Conservation (phyloP, 371 early-diverging fungal species). For the Apophysomyces sp. region DNA sequence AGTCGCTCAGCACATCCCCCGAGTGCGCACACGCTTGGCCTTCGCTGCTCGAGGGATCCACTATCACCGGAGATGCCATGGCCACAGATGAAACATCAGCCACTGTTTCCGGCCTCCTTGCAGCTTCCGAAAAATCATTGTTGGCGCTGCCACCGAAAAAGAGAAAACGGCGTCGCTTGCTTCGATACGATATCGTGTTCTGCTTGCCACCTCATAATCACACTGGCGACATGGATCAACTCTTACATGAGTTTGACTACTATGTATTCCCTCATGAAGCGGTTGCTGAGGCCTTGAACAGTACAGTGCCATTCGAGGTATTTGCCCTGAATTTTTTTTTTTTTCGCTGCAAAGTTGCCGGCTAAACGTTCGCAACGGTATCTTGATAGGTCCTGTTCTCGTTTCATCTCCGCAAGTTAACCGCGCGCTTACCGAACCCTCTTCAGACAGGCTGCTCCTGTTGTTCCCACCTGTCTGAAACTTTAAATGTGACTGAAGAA, state of each 20-base stretch:
- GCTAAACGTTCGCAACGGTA: background rate
- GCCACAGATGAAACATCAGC: background rate
- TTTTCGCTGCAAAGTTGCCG: background rate
- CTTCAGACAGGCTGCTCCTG: slow-evolving; percentile 9
- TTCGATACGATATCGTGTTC: slow-evolving; percentile 34
- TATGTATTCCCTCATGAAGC: slow-evolving; percentile 50
- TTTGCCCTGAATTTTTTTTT: background rate
- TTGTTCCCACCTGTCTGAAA: background rate
- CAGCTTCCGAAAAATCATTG: background rate
- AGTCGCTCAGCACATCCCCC: background rate
- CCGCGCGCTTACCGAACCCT: background rate
- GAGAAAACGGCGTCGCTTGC: slow-evolving; percentile 27
- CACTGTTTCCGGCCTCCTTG: background rate
- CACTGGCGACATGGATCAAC: background rate
- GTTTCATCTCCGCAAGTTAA: slow-evolving; percentile 22
- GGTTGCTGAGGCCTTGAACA: slow-evolving; percentile 37
- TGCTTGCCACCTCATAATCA: slow-evolving; percentile 8
- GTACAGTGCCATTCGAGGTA: slow-evolving; percentile 41
- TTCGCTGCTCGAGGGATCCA: background rate
- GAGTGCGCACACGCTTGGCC: background rate
- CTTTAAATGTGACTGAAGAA: background rate
- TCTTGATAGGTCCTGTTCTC: slow-evolving; percentile 28
- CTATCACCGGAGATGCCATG: background rate
- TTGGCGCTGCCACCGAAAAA: slow-evolving; percentile 40
- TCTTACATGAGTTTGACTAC: slow-evolving; percentile 6